Percentiles rank a stretch among this genome's conserved stretches.
phyloP scores from a whole-genome alignment of 257 asterid genomes.

The Voacanga thouarsii region DNA sequence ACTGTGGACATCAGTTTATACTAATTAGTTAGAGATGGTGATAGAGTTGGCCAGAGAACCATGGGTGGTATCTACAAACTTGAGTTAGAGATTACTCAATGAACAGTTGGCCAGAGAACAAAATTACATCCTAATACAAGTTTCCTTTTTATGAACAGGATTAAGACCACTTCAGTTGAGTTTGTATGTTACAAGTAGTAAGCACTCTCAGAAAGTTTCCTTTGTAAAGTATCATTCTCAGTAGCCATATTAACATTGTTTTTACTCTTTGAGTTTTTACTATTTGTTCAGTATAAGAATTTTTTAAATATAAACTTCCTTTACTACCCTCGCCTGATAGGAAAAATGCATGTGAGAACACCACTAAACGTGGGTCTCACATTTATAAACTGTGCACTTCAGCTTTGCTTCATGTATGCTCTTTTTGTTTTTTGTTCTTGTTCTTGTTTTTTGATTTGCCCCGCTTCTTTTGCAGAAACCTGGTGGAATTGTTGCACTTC shows the following conservation, averaged over 20 bases:
- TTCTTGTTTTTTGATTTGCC: conserved; percentile 16
- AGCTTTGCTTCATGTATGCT: not conserved
- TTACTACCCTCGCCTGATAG: not conserved
- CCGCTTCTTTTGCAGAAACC: conserved; percentile 76
- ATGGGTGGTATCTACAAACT: not conserved
- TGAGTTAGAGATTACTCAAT: not conserved
- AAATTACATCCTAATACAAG: too few species aligned
- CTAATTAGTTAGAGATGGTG: too few species aligned
- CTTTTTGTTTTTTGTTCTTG: not conserved
- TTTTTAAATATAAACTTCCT: not conserved
- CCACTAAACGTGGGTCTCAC: not conserved
- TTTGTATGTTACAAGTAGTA: not conserved
- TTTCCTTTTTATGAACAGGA: too few species aligned
- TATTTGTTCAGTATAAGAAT: not conserved
- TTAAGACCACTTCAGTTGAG: not conserved
- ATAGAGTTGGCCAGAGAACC: too few species aligned
- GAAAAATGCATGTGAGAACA: not conserved
- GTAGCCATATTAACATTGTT: not conserved
- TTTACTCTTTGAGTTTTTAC: not conserved
- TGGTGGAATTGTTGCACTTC: conserved; percentile 90
- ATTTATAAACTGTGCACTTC: not conserved
- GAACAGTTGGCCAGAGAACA: too few species aligned
- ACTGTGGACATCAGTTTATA: too few species aligned
- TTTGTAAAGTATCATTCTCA: not conserved
- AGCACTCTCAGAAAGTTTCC: too few species aligned